Evolutionary conservation across 306 rosid genomes (phyloP).

Genomic region (Sophora flavescens): DNA sequence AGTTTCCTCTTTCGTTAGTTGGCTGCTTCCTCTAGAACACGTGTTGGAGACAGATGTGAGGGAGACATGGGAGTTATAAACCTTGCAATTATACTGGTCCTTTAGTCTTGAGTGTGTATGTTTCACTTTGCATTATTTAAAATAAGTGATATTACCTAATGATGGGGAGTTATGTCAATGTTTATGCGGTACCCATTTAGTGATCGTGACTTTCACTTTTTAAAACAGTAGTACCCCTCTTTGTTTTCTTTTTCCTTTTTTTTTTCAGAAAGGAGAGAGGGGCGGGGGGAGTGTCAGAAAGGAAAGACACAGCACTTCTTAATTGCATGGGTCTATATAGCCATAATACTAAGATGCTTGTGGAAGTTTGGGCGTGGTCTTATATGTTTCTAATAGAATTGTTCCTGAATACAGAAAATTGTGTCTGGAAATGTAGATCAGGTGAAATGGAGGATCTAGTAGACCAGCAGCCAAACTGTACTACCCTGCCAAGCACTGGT

Average conservation of each 20-base stretch:
- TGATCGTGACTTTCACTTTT: slow-evolving; percentile 40
- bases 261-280: background rate
- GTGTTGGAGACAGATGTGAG: slow-evolving; percentile 44
- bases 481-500: slow-evolving; percentile 26
- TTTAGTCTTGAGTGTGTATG: slow-evolving; percentile 37
- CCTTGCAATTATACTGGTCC: slow-evolving; percentile 43
- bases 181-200: slow-evolving; percentile 31
- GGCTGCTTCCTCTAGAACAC: slow-evolving; percentile 36
- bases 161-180: slow-evolving; percentile 45
- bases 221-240: background rate
- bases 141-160: slow-evolving; percentile 47
- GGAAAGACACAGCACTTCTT: background rate
- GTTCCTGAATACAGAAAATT: slow-evolving; percentile 21
- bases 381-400: slow-evolving; percentile 16
- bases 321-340: background rate
- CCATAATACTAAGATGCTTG: background rate
- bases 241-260: too few species aligned
- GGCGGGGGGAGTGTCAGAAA: background rate
- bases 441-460: slow-evolving; percentile 37
- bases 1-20: slow-evolving; percentile 33
- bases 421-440: slow-evolving; percentile 15
- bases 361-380: slow-evolving; percentile 4
- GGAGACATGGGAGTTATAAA: slow-evolving; percentile 39
- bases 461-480: slow-evolving; percentile 7
- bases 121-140: slow-evolving; percentile 50